These are phyloP conservation scores for Westerdykella sp. DNA, from an alignment of 2,329 filamentous ascomycete species.

Conservation along the genomic window DNA sequence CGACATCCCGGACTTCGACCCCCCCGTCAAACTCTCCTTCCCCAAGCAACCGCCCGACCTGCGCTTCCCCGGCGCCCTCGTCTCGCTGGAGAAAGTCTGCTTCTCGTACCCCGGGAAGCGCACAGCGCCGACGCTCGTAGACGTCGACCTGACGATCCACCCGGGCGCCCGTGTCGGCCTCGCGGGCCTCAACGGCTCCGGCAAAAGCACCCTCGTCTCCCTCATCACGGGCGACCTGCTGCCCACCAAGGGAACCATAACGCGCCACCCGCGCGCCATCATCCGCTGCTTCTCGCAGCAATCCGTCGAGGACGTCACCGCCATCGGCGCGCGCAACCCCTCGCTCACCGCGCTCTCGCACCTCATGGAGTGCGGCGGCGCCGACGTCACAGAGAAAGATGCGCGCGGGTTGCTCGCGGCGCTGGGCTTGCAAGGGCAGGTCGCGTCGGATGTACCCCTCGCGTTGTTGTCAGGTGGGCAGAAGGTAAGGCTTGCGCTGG, in stretches of 20 bases:
- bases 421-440: slow-evolving; percentile 63
- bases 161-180: slow-evolving; percentile 70
- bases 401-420: slow-evolving; percentile 60
- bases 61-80: slow-evolving; percentile 66
- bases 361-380: slow-evolving; percentile 51
- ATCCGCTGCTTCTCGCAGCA: slow-evolving; percentile 77
- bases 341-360: slow-evolving; percentile 60
- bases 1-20: slow-evolving; percentile 58
- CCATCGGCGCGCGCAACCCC: slow-evolving; percentile 47
- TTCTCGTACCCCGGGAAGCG: slow-evolving; percentile 56
- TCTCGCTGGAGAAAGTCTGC: slow-evolving; percentile 63
- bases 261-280: slow-evolving; percentile 61
- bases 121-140: slow-evolving; percentile 48
- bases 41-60: slow-evolving; percentile 60
- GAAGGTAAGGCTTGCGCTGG: slow-evolving; percentile 58
- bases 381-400: slow-evolving; percentile 58
- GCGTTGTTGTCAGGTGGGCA: slow-evolving; percentile 73
- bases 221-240: slow-evolving; percentile 54
- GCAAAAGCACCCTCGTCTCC: slow-evolving; percentile 73
- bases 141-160: slow-evolving; percentile 62
- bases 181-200: slow-evolving; percentile 71
- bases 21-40: slow-evolving; percentile 53
- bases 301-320: slow-evolving; percentile 63
- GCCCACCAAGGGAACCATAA: slow-evolving; percentile 57
- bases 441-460: slow-evolving; percentile 68